phyloP scores from a whole-genome alignment of 495 filamentous ascomycete genomes.

The Podospora tetraspora region DNA sequence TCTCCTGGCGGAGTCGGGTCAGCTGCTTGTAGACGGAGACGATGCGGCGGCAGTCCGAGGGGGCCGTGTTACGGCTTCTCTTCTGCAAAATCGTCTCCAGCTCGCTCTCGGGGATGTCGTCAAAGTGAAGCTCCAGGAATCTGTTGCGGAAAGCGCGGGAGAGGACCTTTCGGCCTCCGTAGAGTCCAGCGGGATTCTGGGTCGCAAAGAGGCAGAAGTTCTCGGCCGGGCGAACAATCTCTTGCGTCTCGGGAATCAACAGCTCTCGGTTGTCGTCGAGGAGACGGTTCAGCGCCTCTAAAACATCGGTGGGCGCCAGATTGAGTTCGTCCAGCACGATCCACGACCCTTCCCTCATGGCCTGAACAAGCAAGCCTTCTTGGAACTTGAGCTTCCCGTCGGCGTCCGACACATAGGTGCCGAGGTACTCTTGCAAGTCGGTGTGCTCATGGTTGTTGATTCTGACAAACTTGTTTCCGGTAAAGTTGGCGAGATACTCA shows the following conservation, averaged over 20 bases:
- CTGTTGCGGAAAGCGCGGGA: conserved; percentile 94
- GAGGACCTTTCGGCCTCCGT: conserved; percentile 87
- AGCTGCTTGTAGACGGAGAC: conserved; percentile 92
- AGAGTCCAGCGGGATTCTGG: conserved; percentile 92
- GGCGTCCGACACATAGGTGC: conserved; percentile 80
- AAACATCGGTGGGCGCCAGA: conserved; percentile 88
- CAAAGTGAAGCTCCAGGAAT: conserved; percentile 95
- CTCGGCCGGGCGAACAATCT: conserved; percentile 80
- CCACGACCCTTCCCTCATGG: conserved; percentile 90
- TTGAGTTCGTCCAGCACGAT: conserved; percentile 98
- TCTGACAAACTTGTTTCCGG: conserved; percentile 91
- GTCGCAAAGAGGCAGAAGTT: conserved; percentile 99
- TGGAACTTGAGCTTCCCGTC: conserved; percentile 84
- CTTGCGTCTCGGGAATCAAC: conserved; percentile 93
- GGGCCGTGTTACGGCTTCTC: conserved; percentile 75
- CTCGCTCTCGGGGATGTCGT: conserved; percentile 94
- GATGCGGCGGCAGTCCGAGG: conserved; percentile 84
- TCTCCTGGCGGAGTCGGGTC: conserved; percentile 80
- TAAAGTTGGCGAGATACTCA: conserved; percentile 90
- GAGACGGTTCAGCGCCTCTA: conserved; percentile 91
- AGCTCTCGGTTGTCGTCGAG: conserved; percentile 98
- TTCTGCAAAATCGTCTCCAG: conserved; percentile 88
- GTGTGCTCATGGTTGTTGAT: conserved; percentile 99
- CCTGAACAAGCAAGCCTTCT: conserved; percentile 90
- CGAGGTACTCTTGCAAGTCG: conserved; percentile 95